A percentile compares a stretch with the other conserved stretches of the same genome.
Conservation (phyloP, 2,329 filamentous ascomycete genomes). For the Aquanectria penicillioides region DNA sequence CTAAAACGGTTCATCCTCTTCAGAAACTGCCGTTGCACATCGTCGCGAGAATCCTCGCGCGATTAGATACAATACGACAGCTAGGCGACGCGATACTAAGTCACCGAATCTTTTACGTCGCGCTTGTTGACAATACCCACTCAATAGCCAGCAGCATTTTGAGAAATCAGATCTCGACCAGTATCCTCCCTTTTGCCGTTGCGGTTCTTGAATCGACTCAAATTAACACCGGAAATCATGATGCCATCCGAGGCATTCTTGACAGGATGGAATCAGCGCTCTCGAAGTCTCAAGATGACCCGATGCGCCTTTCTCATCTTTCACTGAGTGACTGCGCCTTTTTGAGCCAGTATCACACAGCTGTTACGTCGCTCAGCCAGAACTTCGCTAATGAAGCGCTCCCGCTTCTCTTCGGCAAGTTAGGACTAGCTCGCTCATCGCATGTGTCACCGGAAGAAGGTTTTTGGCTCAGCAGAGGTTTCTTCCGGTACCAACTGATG, state of each 20-base stretch:
- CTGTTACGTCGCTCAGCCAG: neutral
- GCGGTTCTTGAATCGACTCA: neutral
- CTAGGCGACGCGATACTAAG: neutral
- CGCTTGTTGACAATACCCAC: neutral
- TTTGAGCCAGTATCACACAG: neutral
- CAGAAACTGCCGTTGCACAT: neutral
- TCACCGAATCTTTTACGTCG: neutral
- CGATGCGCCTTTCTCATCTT: neutral
- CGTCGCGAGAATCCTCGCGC: neutral
- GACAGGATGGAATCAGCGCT: neutral
- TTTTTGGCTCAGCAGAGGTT: neutral
- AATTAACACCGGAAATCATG: neutral
- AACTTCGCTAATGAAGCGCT: neutral
- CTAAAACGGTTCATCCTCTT: neutral
- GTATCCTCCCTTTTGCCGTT: neutral
- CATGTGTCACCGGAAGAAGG: neutral
- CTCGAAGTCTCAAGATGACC: neutral
- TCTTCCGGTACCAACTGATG: neutral
- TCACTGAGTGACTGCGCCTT: neutral
- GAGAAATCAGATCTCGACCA: neutral
- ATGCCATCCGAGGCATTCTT: neutral
- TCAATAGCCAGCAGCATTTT: neutral
- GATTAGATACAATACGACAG: neutral
- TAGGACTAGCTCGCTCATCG: neutral
- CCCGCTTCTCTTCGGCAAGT: neutral